phyloP scores from a whole-genome alignment of 768 basidiomycete genomes.

The Floccularia luteovirens region DNA sequence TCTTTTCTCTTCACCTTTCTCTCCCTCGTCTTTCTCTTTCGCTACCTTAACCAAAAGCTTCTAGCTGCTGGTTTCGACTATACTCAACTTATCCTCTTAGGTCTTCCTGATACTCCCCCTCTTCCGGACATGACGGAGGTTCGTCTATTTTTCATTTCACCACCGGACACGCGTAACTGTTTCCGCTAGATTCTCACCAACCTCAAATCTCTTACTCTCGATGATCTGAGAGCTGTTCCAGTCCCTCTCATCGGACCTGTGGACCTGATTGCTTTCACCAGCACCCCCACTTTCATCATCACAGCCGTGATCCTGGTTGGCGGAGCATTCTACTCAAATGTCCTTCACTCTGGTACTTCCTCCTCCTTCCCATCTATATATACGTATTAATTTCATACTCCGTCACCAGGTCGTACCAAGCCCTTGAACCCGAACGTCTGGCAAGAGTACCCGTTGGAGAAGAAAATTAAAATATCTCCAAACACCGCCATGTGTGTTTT shows the following conservation, averaged over 20 bases:
- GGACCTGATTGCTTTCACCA: slow-evolving; percentile 27
- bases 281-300: slow-evolving; percentile 42
- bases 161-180: slow-evolving; percentile 3
- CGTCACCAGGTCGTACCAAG: slow-evolving; percentile 43
- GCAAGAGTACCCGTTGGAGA: slow-evolving; percentile 73
- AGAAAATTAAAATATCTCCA: slow-evolving; percentile 82
- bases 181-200: background rate
- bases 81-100: slow-evolving; percentile 55
- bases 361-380: slow-evolving; percentile 4
- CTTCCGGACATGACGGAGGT: slow-evolving; percentile 9
- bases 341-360: slow-evolving; percentile 34
- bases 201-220: slow-evolving; percentile 16
- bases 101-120: slow-evolving; percentile 30
- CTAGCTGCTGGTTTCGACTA: slow-evolving; percentile 48
- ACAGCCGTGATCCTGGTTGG: slow-evolving; percentile 41
- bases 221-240: slow-evolving; percentile 22
- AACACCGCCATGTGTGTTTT: slow-evolving; percentile 84
- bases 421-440: slow-evolving; percentile 72
- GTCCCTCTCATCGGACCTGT: slow-evolving; percentile 26
- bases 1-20: slow-evolving; percentile 42
- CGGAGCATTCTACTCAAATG: slow-evolving; percentile 46
- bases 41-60: slow-evolving; percentile 35
- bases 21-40: slow-evolving; percentile 36
- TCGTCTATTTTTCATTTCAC: slow-evolving; percentile 5
- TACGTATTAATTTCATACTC: slow-evolving; percentile 9